These are phyloP conservation scores for Epichloe aotearoae DNA, from an alignment of 2,329 filamentous ascomycete species.

Conservation along the genomic window DNA sequence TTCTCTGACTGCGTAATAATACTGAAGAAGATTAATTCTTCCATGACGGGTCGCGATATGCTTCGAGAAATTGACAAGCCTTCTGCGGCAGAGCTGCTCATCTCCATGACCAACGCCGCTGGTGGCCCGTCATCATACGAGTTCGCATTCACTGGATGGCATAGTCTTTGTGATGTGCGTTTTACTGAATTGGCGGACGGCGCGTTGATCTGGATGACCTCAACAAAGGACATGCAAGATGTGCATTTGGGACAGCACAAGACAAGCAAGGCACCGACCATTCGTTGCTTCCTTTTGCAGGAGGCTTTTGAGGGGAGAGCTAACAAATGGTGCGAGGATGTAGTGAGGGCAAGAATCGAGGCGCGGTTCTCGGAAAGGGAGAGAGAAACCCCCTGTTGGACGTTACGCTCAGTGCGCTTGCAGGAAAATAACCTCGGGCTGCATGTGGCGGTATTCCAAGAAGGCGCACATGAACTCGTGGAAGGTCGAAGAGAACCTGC, in stretches of 20 bases:
- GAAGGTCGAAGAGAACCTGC: slow-evolving; percentile 56
- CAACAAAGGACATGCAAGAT: slow-evolving; percentile 46
- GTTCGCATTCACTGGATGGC: slow-evolving; percentile 61
- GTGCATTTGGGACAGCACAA: slow-evolving; percentile 30
- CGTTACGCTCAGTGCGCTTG: slow-evolving; percentile 55
- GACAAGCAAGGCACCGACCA: slow-evolving; percentile 36
- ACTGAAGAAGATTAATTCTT: slow-evolving; percentile 54
- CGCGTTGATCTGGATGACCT: slow-evolving; percentile 54
- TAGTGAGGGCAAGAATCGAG: slow-evolving; percentile 76
- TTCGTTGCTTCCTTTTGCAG: slow-evolving; percentile 59
- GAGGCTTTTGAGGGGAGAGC: slow-evolving; percentile 70
- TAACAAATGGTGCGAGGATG: slow-evolving; percentile 65
- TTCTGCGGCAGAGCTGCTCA: slow-evolving; percentile 48
- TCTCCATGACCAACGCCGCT: slow-evolving; percentile 49
- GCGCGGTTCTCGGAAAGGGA: slow-evolving; percentile 73
- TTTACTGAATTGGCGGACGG: slow-evolving; percentile 60
- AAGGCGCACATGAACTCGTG: slow-evolving; percentile 47
- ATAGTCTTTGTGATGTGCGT: slow-evolving; percentile 54
- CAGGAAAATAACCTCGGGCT: slow-evolving; percentile 46
- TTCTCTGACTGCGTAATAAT: slow-evolving; percentile 75
- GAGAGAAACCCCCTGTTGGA: slow-evolving; percentile 72
- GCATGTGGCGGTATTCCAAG: slow-evolving; percentile 59
- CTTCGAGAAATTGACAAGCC: slow-evolving; percentile 77
- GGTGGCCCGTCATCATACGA: slow-evolving; percentile 52
- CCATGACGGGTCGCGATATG: slow-evolving; percentile 60